Conservation (phyloP, 495 filamentous ascomycete genomes). For the Mytilinidion resinicola region DNA sequence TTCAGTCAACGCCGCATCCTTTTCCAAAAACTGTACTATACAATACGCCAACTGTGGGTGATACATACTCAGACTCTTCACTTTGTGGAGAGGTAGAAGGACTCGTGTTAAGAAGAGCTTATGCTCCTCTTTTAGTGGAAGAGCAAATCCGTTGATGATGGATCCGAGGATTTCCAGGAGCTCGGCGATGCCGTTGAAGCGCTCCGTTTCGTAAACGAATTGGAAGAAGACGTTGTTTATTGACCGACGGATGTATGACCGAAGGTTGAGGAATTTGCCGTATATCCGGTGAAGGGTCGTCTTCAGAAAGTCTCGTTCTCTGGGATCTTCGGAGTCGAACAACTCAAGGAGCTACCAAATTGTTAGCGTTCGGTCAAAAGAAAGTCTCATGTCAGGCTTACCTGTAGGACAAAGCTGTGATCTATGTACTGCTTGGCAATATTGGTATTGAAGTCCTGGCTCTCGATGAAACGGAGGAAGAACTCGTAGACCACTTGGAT, state of each 20-base stretch:
- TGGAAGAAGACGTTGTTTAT: conserved; percentile 99
- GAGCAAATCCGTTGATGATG: conserved; percentile 98
- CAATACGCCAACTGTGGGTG: conserved; percentile 98
- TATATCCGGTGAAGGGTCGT: conserved; percentile 98
- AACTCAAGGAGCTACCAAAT: conserved; percentile 71
- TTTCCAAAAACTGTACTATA: conserved; percentile 98
- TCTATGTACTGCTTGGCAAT: conserved; percentile 99
- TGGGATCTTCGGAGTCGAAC: conserved; percentile 96
- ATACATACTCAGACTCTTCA: conserved; percentile 99
- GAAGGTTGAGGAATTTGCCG: conserved; percentile 95
- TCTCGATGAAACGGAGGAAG: conserved; percentile 97
- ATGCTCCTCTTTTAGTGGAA: conserved; percentile 97
- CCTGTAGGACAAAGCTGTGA: conserved; percentile 91
- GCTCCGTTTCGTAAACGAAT: conserved; percentile 96
- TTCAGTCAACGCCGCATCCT: conserved; percentile 94
- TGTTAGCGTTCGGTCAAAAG: conserved; percentile 2
- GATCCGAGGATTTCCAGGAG: conserved; percentile 94
- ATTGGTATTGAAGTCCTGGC: conserved; percentile 99
- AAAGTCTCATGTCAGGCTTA: conserved; percentile 31
- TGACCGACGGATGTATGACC: conserved; percentile 93
- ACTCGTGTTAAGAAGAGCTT: conserved; percentile 96
- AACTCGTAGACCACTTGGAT: conserved; percentile 99
- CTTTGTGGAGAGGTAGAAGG: conserved; percentile 90
- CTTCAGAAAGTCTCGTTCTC: conserved; percentile 96
- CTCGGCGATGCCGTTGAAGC: conserved; percentile 97